phyloP scores from a whole-genome alignment of 352 stramenopile species.

The Aphanomyces cochlioides region DNA sequence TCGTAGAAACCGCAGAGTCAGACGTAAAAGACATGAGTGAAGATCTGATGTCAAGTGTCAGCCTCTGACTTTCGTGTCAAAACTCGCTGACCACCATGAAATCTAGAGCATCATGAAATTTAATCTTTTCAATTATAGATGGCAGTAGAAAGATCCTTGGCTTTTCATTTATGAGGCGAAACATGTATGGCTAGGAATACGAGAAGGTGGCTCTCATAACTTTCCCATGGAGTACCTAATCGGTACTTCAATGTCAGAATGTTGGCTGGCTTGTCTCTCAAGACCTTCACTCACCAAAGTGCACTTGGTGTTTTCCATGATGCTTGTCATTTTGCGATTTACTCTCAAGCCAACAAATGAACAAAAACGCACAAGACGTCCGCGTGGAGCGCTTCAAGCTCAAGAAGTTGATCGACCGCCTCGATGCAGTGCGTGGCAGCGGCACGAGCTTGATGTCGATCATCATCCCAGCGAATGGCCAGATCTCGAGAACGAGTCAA shows the following conservation, averaged over 20 bases:
- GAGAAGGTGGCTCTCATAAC: no score
- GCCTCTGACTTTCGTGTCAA: no score
- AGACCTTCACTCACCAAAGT: neutral
- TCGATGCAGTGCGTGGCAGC: slow-evolving; percentile 89
- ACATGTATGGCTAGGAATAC: no score
- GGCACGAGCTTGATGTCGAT: slow-evolving; percentile 99
- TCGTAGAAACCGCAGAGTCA: no score
- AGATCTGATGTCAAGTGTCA: no score
- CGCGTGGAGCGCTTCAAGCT: slow-evolving; percentile 99
- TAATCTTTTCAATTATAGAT: no score
- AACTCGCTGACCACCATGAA: no score
- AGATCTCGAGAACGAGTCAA: slow-evolving; percentile 97
- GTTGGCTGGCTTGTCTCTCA: neutral
- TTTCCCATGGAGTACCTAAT: neutral
- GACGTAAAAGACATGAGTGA: no score
- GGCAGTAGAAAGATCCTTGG: no score
- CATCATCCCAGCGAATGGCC: slow-evolving; percentile 98
- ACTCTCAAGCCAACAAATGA: neutral
- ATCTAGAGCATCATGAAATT: no score
- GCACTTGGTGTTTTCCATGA: neutral
- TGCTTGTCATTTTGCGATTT: neutral
- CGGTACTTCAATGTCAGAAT: neutral
- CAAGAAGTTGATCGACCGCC: slow-evolving; percentile 99
- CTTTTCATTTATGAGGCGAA: no score
- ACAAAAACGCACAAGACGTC: slow-evolving; percentile 48